phyloP scores from a whole-genome alignment of 1,284 basidiomycete genomes.

The Ceratobasidium sp. region DNA sequence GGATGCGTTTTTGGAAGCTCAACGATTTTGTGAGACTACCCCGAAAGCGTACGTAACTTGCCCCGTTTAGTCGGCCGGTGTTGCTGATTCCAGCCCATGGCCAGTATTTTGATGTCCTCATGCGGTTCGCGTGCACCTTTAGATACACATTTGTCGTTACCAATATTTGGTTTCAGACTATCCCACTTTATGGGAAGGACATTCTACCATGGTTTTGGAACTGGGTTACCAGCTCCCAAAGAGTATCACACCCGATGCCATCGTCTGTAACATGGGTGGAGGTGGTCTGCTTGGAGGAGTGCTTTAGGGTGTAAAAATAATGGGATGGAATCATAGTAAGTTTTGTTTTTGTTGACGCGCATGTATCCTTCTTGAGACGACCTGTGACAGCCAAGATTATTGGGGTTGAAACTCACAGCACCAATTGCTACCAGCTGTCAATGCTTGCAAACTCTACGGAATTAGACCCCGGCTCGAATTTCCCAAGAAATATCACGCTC shows the following conservation, averaged over 20 bases:
- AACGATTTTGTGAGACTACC: conserved; percentile 54
- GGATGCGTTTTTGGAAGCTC: conserved; percentile 60
- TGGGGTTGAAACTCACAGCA: conserved; percentile 64
- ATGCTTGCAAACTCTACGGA: conserved; percentile 47
- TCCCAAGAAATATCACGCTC: not conserved
- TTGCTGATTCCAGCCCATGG: not conserved
- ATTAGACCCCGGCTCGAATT: not conserved
- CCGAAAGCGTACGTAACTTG: conserved; percentile 45
- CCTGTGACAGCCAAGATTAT: conserved; percentile 62
- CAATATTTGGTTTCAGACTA: no score
- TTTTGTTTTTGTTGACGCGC: not conserved
- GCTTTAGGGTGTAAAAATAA: conserved; percentile 64
- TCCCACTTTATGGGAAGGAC: conserved; percentile 71
- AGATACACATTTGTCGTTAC: not conserved
- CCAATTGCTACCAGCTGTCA: conserved; percentile 71
- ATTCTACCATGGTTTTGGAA: conserved; percentile 71
- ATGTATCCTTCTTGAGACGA: not conserved
- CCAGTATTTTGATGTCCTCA: conserved; percentile 15
- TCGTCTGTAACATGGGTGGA: conserved; percentile 78
- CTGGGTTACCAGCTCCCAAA: conserved; percentile 59
- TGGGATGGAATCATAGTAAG: conserved; percentile 58
- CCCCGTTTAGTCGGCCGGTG: not conserved
- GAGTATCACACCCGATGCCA: conserved; percentile 63
- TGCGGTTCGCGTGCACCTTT: not conserved
- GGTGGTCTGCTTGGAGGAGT: conserved; percentile 72